Conservation (phyloP, 208 protist genomes). For the Naegleria gruberi region DNA sequence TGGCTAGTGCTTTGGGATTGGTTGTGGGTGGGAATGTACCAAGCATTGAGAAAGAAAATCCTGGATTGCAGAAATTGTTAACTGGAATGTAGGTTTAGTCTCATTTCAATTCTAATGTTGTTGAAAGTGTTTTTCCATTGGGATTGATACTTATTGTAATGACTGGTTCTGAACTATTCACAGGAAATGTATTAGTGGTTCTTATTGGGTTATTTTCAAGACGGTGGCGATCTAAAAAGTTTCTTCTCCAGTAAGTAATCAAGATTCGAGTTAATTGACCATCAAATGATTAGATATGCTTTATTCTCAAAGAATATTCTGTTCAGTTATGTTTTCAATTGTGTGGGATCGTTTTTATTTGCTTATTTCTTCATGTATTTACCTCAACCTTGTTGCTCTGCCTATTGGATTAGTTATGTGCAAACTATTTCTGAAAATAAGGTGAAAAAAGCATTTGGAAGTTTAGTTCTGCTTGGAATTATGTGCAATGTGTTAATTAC, state of each 20-base stretch:
- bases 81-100: too few relatives aligned
- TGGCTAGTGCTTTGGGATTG: too few relatives aligned
- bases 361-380: not conserved
- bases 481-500: not conserved
- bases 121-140: not conserved
- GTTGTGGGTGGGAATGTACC: not conserved
- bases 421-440: not conserved
- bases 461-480: not conserved
- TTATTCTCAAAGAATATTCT: not conserved
- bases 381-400: not conserved
- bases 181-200: not conserved
- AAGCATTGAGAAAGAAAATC: not conserved
- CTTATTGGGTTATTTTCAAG: not conserved
- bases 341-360: not conserved
- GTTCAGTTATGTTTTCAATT: not conserved
- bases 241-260: not conserved
- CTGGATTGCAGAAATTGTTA: not conserved
- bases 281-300: too few relatives aligned
- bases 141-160: not conserved
- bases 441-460: not conserved
- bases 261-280: too few relatives aligned
- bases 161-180: not conserved
- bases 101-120: too few relatives aligned
- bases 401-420: not conserved
- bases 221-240: not conserved